Percentiles rank a stretch among this genome's conserved stretches.
These are phyloP conservation scores for Colletotrichum sp. DNA, from an alignment of 2,329 filamentous ascomycete genomes.

Conservation along the genomic window DNA sequence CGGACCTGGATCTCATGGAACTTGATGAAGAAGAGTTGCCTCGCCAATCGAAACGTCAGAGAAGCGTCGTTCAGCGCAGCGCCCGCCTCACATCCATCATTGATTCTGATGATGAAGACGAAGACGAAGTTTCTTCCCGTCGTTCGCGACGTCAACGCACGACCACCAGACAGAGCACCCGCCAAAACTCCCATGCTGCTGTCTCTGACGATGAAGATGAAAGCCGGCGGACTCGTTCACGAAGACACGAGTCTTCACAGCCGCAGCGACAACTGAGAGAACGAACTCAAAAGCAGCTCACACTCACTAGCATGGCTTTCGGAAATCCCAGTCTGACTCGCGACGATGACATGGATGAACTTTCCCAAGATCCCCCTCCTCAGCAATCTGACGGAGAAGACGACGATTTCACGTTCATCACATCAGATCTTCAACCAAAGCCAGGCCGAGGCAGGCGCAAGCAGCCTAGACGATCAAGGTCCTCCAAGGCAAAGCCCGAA, in stretches of 20 bases:
- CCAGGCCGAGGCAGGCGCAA: slow-evolving; percentile 16
- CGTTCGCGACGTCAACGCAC: slow-evolving; percentile 9
- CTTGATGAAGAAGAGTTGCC: slow-evolving; percentile 5
- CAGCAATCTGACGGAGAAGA: slow-evolving; percentile 35
- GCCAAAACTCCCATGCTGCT: not conserved
- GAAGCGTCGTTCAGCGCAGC: not conserved
- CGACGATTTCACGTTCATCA: slow-evolving; percentile 37
- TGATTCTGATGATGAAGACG: slow-evolving; percentile 7
- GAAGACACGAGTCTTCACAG: not conserved
- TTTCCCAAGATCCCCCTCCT: slow-evolving; percentile 30
- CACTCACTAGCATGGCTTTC: slow-evolving; percentile 28
- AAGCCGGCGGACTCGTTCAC: not conserved
- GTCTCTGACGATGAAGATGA: not conserved
- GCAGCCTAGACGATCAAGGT: slow-evolving; percentile 24
- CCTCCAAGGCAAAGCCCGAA: not conserved
- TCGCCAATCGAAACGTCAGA: not conserved
- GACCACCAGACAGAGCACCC: not conserved
- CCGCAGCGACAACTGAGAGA: slow-evolving; percentile 11
- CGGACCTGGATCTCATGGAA: not conserved
- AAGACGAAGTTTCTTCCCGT: not conserved
- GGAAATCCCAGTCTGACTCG: slow-evolving; percentile 20
- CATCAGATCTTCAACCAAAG: slow-evolving; percentile 37
- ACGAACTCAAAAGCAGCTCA: slow-evolving; percentile 29
- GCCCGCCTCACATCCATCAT: not conserved
- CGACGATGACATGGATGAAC: slow-evolving; percentile 31